phyloP scores from a whole-genome alignment of 1,139 yeast genomes.

The Diutina mesorugosa region DNA sequence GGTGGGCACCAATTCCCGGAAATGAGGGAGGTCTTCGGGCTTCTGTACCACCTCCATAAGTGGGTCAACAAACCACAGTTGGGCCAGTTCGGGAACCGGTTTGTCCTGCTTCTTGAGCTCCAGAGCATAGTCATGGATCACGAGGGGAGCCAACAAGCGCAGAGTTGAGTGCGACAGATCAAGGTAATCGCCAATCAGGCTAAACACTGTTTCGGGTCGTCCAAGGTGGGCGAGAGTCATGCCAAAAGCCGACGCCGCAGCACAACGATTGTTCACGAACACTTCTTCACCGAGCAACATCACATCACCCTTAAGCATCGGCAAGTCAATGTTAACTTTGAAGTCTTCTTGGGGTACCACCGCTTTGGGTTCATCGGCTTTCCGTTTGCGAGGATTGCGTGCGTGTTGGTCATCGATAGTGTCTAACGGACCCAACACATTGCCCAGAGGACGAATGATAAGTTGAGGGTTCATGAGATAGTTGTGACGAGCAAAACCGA shows the following conservation, averaged over 20 bases:
- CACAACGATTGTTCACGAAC: conserved; percentile 62
- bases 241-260: conserved; percentile 72
- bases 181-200: conserved; percentile 27
- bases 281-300: conserved; percentile 70
- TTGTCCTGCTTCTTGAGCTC: conserved; percentile 9
- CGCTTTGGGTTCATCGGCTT: conserved; percentile 10
- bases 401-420: conserved; percentile 3
- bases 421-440: conserved; percentile 9
- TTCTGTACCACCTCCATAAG: conserved; percentile 24
- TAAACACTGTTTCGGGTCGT: conserved; percentile 15
- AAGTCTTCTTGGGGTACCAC: conserved; percentile 43
- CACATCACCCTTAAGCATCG: conserved; percentile 85
- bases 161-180: conserved; percentile 71
- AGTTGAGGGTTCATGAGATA: conserved; percentile 70
- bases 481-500: conserved; percentile 83
- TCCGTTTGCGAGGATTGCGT: conserved; percentile 9
- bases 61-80: conserved; percentile 10
- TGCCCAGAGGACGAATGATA: conserved; percentile 72
- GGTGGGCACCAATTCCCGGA: conserved; percentile 79
- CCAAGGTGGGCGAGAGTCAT: conserved; percentile 39
- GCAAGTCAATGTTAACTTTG: conserved; percentile 79
- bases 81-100: conserved; percentile 6
- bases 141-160: conserved; percentile 53
- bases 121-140: conserved; percentile 66
- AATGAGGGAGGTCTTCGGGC: conserved; percentile 38